phyloP scores from a whole-genome alignment of 2,329 filamentous ascomycete genomes.

The Periglandula ipomoeae region DNA sequence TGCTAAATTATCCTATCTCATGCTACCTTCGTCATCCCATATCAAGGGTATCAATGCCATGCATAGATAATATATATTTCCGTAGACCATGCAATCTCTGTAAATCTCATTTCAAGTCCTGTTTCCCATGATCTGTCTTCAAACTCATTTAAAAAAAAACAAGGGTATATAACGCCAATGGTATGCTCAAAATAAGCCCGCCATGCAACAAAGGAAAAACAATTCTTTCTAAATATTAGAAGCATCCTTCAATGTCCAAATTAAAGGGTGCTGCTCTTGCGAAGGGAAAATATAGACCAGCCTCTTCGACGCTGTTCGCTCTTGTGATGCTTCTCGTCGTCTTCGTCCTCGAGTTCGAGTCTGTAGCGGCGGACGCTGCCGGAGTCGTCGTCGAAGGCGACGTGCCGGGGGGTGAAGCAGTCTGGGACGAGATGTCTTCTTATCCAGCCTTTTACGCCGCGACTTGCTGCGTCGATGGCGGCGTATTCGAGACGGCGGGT shows the following conservation, averaged over 20 bases:
- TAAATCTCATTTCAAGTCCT: neutral
- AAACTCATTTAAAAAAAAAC: neutral
- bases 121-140: neutral
- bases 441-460: constrained; percentile 52
- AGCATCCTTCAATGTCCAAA: too few species aligned
- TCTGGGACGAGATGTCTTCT: constrained; percentile 49
- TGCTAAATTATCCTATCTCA: constrained; percentile 1
- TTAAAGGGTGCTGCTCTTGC: constrained; percentile 14
- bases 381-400: constrained; percentile 52
- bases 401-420: constrained; percentile 46
- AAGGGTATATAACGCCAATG: constrained; percentile 25
- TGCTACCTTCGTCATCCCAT: neutral
- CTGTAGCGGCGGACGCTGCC: constrained; percentile 56
- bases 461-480: constrained; percentile 53
- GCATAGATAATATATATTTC: neutral
- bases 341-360: constrained; percentile 44
- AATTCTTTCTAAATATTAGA: too few species aligned
- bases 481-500: constrained; percentile 57
- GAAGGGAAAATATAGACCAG: constrained; percentile 21
- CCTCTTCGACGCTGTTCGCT: constrained; percentile 14
- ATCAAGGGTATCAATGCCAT: constrained; percentile 5
- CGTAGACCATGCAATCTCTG: neutral
- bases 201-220: constrained; percentile 8
- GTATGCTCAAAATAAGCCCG: constrained; percentile 21
- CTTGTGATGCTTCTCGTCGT: constrained; percentile 16